Conservation (phyloP, 1,284 basidiomycete species). For the Microbotryum intermedium region DNA sequence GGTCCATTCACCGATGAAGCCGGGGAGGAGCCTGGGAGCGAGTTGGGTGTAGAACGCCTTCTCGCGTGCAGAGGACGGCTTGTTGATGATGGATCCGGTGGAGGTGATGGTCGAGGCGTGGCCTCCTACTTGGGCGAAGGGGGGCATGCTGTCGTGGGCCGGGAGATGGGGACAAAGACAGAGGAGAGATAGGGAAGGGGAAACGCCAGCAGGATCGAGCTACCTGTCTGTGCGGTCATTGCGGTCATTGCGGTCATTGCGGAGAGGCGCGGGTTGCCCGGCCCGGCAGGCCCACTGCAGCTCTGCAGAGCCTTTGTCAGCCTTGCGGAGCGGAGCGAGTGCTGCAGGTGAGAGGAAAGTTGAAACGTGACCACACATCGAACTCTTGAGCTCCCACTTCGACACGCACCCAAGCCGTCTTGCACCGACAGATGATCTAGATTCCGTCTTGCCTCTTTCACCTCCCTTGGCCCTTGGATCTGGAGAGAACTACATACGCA, state of each 20-base stretch:
- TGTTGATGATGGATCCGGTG: constrained; percentile 66
- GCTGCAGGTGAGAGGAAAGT: too few relatives aligned
- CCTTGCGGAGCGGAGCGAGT: too few relatives aligned
- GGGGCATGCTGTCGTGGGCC: constrained; percentile 11
- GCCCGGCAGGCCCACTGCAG: too few relatives aligned
- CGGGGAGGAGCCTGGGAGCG: constrained; percentile 41
- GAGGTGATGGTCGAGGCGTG: constrained; percentile 67
- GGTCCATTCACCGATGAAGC: constrained; percentile 32
- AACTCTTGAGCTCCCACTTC: background rate
- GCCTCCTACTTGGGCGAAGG: constrained; percentile 71
- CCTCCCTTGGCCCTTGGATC: too few relatives aligned
- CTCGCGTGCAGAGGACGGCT: constrained; percentile 65
- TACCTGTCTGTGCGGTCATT: too few relatives aligned
- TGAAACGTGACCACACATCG: too few relatives aligned
- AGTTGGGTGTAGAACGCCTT: constrained; percentile 69
- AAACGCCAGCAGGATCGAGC: too few relatives aligned
- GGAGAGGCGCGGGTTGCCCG: too few relatives aligned
- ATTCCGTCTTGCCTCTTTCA: too few relatives aligned
- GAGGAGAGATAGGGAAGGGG: background rate
- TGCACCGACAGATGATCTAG: too few relatives aligned
- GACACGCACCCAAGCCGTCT: background rate
- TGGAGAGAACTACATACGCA: too few relatives aligned
- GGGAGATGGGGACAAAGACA: background rate
- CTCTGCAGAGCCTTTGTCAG: too few relatives aligned
- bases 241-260: background rate